Base-by-base conservation (phyloP, 345 rosid species). In the Syzygium jambos region DNA sequence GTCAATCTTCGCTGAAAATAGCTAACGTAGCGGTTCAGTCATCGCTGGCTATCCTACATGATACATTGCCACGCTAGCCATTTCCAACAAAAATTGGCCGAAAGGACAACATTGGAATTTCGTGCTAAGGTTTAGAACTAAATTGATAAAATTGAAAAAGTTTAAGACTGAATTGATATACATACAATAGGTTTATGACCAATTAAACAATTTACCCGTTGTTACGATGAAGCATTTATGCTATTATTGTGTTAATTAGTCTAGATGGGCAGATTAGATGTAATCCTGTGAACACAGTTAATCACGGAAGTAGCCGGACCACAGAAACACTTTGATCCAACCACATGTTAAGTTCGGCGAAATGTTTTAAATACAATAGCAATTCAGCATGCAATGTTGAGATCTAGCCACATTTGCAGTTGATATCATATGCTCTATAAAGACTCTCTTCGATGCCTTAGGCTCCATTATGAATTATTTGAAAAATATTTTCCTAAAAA, bases 11-110 rank as follows among this genome's bases (percentile, higher is more conserved):
- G 0, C 11, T 0, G 9, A 0, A 73, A 73, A 68, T 68, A 68
- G 9, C 23, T 68, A 17, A 1, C 5, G 4, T 34, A 46, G 14
- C 1, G 0, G 21, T 34, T 11, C 0, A 17, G 2, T 17, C 25
- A 73, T 34, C 2, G 3, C 2, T 6, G 0, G 11, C 14, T 23
- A 9, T 73, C 49, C 3, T 34, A 68, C 4, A 3, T 68, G 49
- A 1, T 34, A 34, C 25, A 9, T 3, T 1, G 0, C 12, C 7
- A 17, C 11, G 2, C 9, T 3, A 9, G 6, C 11, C 11, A 34
- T 21, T 68, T 68, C 22, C 22, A 1, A 6, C 22, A 11, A 68
- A 34, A 68, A 68, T 19, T 34, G 23, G 80, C 7, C 11, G 21
- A 6, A 34, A 9, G 1, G 22, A 34, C 2, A 9, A 34, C 5